Base-by-base conservation (phyloP, 805 yeast species). In the Priceomyces haplophilus region DNA sequence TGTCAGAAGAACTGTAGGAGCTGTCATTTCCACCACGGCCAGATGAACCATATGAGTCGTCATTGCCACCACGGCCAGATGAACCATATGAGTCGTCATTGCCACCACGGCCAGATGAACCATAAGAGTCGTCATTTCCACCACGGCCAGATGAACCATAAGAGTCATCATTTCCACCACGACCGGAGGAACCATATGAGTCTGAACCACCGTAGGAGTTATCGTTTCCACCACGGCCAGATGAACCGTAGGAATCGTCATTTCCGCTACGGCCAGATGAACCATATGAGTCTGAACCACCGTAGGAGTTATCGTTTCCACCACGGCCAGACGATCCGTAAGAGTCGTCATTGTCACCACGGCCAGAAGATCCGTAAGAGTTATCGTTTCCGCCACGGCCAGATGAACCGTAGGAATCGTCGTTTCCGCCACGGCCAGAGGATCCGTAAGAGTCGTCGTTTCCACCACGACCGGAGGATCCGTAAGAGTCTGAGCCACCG, bases 361-460 rank as follows among this genome's bases (percentile, higher is more conserved):
- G 19, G 38, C 35, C 32, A 21, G 51, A 47, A 10, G 50, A 46
- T 7, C 58, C 56, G 34, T 46, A 52, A 7, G 58, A 50, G 37
- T 45, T 44, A 17, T 52, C 56, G 36, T 47, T 38, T 30, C 43
- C 48, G 18, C 47, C 50, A 32, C 52, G 48, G 29, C 44, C 45
- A 33, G 58, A 51, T n/a, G 62, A 58, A 15, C 57, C 60, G 35
- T 51, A 53, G 5, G 54, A 46, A 30, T 40, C 41, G 31, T 37
- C 38, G 32, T 41, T 48, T 38, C 48, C 49, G 35, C 65, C 66
- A 33, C 30, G 50, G 35, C 17, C 12, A 16, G 50, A 44, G 17
- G 50, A 45, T 13, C 64, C 64, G 45, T 59, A 59, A 2, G 62
- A 52, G 24, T 21, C 48, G 39, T 53, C 54, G 17, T 45, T 46